phyloP scores from a whole-genome alignment of 331 rosid genomes.

The Quercus lobata region DNA sequence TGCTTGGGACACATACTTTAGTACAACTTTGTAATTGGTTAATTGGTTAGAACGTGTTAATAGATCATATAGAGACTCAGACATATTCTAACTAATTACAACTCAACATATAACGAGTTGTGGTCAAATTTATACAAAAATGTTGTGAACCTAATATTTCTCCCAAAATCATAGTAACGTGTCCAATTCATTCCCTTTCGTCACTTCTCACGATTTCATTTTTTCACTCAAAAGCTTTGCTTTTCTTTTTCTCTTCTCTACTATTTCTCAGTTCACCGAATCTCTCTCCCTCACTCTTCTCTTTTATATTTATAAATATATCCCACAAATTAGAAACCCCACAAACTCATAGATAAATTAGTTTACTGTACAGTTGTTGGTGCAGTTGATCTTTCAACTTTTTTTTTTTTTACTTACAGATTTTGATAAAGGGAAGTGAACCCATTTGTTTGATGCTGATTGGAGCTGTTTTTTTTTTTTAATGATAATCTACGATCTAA shows the following conservation, averaged over 20 bases:
- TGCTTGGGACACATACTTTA: no score
- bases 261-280: constrained; percentile 5
- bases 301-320: not conserved
- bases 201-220: no score
- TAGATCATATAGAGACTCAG: no score
- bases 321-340: not conserved
- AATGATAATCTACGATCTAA: not conserved
- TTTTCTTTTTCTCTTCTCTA: not conserved
- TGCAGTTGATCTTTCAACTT: constrained; percentile 15
- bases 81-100: no score
- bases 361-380: not conserved
- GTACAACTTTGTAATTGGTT: no score
- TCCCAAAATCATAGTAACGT: not conserved
- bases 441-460: constrained; percentile 17
- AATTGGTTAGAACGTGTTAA: no score
- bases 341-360: not conserved
- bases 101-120: no score
- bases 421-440: not conserved
- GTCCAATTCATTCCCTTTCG: not conserved
- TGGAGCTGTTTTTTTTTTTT: constrained; percentile 6
- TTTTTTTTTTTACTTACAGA: not conserved
- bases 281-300: constrained; percentile 15
- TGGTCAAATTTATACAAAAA: no score
- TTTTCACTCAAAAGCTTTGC: constrained; percentile 10
- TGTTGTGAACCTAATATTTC: fast-evolving